A percentile compares a stretch with the other conserved stretches of the same genome.
phyloP scores from a whole-genome alignment of 768 basidiomycete species.

The Lyophyllum shimeji region DNA sequence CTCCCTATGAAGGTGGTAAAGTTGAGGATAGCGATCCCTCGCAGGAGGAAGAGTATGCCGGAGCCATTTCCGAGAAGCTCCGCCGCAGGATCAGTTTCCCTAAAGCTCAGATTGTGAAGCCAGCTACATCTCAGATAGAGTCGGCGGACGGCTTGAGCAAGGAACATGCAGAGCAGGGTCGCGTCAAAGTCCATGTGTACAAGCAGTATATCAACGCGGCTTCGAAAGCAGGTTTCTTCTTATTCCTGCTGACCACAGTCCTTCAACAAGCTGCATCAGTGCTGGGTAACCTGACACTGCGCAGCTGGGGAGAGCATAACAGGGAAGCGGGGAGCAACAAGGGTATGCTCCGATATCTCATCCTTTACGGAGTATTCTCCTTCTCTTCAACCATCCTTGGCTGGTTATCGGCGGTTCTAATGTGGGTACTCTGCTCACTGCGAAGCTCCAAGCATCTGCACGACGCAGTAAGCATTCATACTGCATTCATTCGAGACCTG shows the following conservation, averaged over 20 bases:
- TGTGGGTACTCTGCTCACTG: conserved; percentile 79
- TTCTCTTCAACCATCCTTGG: conserved; percentile 54
- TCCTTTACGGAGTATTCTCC: conserved; percentile 70
- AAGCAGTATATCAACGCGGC: conserved; percentile 75
- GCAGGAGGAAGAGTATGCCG: conserved; percentile 24
- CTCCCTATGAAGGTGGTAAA: conserved; percentile 27
- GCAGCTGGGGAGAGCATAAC: conserved; percentile 84
- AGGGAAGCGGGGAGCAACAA: conserved; percentile 53
- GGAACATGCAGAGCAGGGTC: conserved; percentile 79
- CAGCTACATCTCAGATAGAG: conserved; percentile 36
- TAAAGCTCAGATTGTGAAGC: conserved; percentile 49
- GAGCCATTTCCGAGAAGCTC: conserved; percentile 53
- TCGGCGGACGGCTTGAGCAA: conserved; percentile 51
- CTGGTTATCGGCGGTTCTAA: conserved; percentile 56
- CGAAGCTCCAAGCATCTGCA: conserved; percentile 75
- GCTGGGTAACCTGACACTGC: conserved; percentile 62
- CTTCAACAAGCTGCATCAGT: conserved; percentile 62
- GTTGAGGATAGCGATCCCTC: conserved; percentile 20
- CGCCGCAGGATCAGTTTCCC: conserved; percentile 55
- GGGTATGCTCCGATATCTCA: conserved; percentile 57
- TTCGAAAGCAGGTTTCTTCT: conserved; percentile 65
- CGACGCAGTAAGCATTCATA: conserved; percentile 53
- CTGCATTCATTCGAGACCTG: neutral
- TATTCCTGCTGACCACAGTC: conserved; percentile 59
- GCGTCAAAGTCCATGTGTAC: conserved; percentile 79